Evolutionary conservation across 1,139 yeast genomes (phyloP).

Genomic region (Yamadazyma siamensis): DNA sequence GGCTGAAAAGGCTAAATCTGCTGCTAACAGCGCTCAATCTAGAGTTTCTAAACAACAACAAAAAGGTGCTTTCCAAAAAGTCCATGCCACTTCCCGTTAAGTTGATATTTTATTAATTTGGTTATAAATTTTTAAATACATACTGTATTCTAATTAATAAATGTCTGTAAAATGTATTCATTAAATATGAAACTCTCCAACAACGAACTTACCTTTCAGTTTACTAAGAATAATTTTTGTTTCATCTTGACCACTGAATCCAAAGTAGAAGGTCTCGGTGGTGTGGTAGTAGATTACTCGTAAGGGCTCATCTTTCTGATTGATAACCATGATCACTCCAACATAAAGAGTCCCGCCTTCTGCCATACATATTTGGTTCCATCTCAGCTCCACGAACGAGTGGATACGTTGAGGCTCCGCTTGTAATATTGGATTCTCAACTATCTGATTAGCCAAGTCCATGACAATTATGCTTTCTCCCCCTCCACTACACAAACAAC

Average conservation of each 20-base stretch:
- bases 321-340: constrained; percentile 29
- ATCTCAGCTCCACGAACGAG: not conserved
- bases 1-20: constrained; percentile 87
- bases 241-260: constrained; percentile 18
- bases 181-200: constrained; percentile 32
- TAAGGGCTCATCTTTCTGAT: constrained; percentile 3
- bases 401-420: constrained; percentile 1
- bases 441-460: constrained; percentile 34
- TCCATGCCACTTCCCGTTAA: constrained; percentile 96
- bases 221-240: constrained; percentile 29
- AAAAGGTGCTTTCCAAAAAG: constrained; percentile 95
- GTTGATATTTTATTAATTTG: constrained; percentile 11
- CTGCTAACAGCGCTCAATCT: constrained; percentile 64
- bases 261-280: constrained; percentile 44
- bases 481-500: constrained; percentile 52
- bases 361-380: not conserved
- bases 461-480: constrained; percentile 51
- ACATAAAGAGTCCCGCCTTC: constrained; percentile 20
- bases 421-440: not conserved
- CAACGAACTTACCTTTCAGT: constrained; percentile 21
- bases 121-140: constrained; percentile 9
- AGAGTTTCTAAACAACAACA: constrained; percentile 81
- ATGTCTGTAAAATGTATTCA: constrained; percentile 6
- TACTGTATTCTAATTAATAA: constrained; percentile 18
- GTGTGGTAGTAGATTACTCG: constrained; percentile 41